Base-by-base conservation (phyloP, 2,329 filamentous ascomycete genomes). In the Drechslera avenae region DNA sequence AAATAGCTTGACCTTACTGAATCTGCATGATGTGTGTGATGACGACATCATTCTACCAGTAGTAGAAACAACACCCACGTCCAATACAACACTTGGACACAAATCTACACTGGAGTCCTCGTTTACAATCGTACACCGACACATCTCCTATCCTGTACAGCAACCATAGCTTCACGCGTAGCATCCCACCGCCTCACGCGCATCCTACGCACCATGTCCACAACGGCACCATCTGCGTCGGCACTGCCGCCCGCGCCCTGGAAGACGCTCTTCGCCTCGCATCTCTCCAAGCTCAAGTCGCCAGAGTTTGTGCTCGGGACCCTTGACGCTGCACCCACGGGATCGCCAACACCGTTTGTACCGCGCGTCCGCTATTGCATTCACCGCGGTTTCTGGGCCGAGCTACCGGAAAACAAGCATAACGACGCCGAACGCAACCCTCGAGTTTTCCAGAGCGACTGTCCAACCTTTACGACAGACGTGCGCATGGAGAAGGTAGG, bases 391-490 rank as follows among this genome's bases (percentile, higher is more conserved):
- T 86, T 96, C 76, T 96, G 89, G 84, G 86, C 86, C 0, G 81
- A 82, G 47, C 78, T 96, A 1, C 86, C 88, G 3, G 79, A 79
- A 44, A 90, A 92, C 74, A 82, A 85, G 35, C 85, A 86, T 72
- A 93, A 94, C 73, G 76, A 83, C 28, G 88, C 90, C 3, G 80
- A 85, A 56, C 79, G 80, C 56, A 97, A 97, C 72, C 86, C 89
- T 4, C 61, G 76, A 5, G 75, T 83, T 1, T 96, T 84, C 68
- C 86, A 89, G 65, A 90, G 85, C 62, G 91, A 97, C 59, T 77
- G 93, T 62, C 83, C 88, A 3, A 87, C 88, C 1, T 87, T 97
- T 66, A 96, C 93, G 1, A 96, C 91, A 0, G 94, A 97, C 72
- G 84, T 84, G 7, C 84, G 93, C 37, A 96, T 95, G 90, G 82